Base-by-base conservation (phyloP, 352 stramenopile genomes). In the Phytophthora nicotianae region DNA sequence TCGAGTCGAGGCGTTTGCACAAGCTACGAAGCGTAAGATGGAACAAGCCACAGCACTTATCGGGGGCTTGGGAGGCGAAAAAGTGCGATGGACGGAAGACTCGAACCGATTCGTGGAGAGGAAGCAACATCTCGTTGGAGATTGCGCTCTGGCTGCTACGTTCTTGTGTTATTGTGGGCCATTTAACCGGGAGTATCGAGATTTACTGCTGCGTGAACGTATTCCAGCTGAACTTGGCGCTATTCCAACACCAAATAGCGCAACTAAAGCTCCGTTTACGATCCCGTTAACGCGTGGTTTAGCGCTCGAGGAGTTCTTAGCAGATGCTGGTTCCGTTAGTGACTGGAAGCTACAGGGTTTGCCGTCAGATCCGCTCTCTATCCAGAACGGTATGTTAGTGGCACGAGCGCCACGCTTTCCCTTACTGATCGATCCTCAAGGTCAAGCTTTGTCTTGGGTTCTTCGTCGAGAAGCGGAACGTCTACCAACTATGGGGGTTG, bases 351-450 rank as follows among this genome's bases (percentile, higher is more conserved):
- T 97, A 38, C 81, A 95, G 43, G 89, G 90, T 2, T 71, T 98
- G 8, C 89, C 91, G 21, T 87, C 86, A 0, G 91, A 98, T 55
- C 72, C 85, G 6, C 68, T 97, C 0, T 97, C 89, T 0, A 96
- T 96, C 50, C 88, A 98, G 62, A 98, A 98, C 57, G 91, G 89
- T 8, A 86, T 97, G 48, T 62, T 98, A 5, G 88, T 97, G 7
- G 91, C 86, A 5, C 55, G 83, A 67, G 87, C 77, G 8, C 77
- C 73, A 5, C 75, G 89, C 7, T 97, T 86, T 45, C 90, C 90
- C 6, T 64, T 98, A 11, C 70, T 98, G 14, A 95, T 97, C 33
- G 90, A 98, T 50, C 91, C 91, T 16, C 91, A 98, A 58, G 91
- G 90, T 2, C 88, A 98, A 76, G 91, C 87, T 3, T 48, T 97